These are phyloP conservation scores for Sutorius australiensis DNA, from an alignment of 768 basidiomycete species.

Conservation along the genomic window DNA sequence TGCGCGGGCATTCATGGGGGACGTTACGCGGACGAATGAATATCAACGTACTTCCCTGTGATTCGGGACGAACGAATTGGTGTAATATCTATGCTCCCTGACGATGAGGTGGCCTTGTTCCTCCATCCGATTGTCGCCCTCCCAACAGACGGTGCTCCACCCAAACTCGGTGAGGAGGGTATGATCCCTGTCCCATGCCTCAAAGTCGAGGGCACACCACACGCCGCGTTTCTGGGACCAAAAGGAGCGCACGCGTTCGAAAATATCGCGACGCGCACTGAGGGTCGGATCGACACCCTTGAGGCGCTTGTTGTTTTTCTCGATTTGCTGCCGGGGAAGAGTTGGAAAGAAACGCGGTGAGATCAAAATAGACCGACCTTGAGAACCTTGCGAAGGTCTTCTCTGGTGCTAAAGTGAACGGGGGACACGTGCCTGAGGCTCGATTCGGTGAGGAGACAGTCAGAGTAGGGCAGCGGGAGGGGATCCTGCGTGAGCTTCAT, in stretches of 20 bases:
- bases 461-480: conserved; percentile 73
- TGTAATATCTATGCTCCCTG: conserved; percentile 52
- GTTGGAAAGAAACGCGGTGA: background rate
- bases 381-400: conserved; percentile 52
- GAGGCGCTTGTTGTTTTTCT: conserved; percentile 76
- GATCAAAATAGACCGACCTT: conserved; percentile 42
- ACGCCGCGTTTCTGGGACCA: conserved; percentile 63
- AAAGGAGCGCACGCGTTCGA: conserved; percentile 63
- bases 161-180: conserved; percentile 77
- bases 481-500: conserved; percentile 60
- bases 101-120: conserved; percentile 62
- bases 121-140: conserved; percentile 44
- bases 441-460: conserved; percentile 63
- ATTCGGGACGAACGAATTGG: conserved; percentile 64
- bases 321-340: conserved; percentile 50
- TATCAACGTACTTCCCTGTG: conserved; percentile 47
- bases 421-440: conserved; percentile 58
- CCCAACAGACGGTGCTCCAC: conserved; percentile 61
- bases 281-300: conserved; percentile 60
- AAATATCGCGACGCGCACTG: conserved; percentile 53
- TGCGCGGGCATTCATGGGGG: conserved; percentile 25
- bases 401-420: conserved; percentile 51
- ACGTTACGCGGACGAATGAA: background rate
- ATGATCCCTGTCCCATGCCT: conserved; percentile 79
- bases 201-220: conserved; percentile 80